Conservation (phyloP, 2,329 filamentous ascomycete genomes). For the Xylaria multiplex region DNA sequence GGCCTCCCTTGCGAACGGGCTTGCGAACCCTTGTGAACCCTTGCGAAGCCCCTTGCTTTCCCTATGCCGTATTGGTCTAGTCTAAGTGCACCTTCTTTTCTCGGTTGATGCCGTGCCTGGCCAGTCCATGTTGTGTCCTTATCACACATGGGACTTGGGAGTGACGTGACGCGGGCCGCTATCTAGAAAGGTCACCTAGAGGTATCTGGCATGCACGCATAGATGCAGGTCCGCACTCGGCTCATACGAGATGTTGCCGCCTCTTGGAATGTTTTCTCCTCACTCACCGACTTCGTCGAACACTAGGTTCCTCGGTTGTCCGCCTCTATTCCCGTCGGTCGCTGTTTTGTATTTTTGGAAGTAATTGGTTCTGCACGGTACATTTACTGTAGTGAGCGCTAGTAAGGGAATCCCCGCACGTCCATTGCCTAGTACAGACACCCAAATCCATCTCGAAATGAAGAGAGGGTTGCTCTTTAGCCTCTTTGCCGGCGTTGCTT, state of each 20-base stretch:
- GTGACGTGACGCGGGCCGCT: slow-evolving; percentile 23
- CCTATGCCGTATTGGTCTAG: slow-evolving; percentile 14
- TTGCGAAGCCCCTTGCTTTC: too few species aligned
- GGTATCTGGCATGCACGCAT: not conserved
- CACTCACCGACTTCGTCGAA: not conserved
- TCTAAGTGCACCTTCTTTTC: slow-evolving; percentile 31
- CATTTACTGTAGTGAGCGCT: not conserved
- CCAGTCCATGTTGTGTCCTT: slow-evolving; percentile 9
- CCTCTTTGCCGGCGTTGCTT: slow-evolving; percentile 36
- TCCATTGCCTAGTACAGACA: slow-evolving; percentile 3
- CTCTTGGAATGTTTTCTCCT: slow-evolving; percentile 5
- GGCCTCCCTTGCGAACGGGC: too few species aligned
- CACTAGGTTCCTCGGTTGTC: not conserved
- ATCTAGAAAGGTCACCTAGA: not conserved
- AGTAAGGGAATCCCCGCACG: slow-evolving; percentile 6
- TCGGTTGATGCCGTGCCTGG: slow-evolving; percentile 19
- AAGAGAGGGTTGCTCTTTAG: slow-evolving; percentile 32
- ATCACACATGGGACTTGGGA: slow-evolving; percentile 25
- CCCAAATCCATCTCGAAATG: slow-evolving; percentile 19
- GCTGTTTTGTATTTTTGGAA: not conserved
- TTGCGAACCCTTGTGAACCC: not conserved
- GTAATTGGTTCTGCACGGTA: not conserved
- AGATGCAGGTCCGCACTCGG: slow-evolving; percentile 19
- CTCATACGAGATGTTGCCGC: slow-evolving; percentile 1
- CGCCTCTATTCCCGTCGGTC: slow-evolving; percentile 10